Percentiles rank a stretch among this genome's conserved stretches.
phyloP scores from a whole-genome alignment of 2,329 filamentous ascomycete species.

The Whalleya microplaca region DNA sequence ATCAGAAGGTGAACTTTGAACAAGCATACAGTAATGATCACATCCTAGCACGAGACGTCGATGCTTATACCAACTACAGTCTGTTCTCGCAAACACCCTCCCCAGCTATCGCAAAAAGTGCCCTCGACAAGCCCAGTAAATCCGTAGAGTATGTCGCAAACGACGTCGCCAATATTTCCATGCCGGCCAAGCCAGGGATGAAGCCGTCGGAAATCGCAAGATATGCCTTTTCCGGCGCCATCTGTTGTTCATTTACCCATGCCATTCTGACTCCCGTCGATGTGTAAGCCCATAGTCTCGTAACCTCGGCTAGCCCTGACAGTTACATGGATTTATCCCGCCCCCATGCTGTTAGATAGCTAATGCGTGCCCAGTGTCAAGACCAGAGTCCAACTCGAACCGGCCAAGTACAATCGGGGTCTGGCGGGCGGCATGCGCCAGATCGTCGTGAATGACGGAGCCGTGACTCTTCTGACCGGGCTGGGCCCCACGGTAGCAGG shows the following conservation, averaged over 20 bases:
- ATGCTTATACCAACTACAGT: conserved; percentile 30
- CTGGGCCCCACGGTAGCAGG: conserved; percentile 31
- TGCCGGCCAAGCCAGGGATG: conserved; percentile 13
- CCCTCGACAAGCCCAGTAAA: conserved; percentile 21
- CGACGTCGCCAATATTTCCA: conserved; percentile 12
- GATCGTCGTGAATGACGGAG: conserved; percentile 24
- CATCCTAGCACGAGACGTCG: conserved; percentile 18
- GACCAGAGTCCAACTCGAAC: conserved; percentile 32
- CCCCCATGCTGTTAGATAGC: conserved; percentile 3
- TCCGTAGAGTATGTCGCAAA: conserved; percentile 20
- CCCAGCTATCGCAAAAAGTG: conserved; percentile 16
- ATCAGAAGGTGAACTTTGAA: conserved; percentile 30
- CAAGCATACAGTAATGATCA: conserved; percentile 25
- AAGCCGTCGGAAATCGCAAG: conserved; percentile 22
- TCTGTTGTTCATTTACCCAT: conserved; percentile 33
- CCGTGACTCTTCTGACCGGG: conserved; percentile 30
- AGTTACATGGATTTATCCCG: conserved; percentile 2
- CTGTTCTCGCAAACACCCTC: conserved; percentile 15
- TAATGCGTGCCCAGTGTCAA: conserved; percentile 29
- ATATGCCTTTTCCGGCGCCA: conserved; percentile 32
- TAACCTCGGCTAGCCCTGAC: conserved; percentile 6
- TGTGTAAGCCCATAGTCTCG: conserved; percentile 28
- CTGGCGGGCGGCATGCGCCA: conserved; percentile 30
- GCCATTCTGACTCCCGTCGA: conserved; percentile 31
- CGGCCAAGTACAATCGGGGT: conserved; percentile 30